These are phyloP conservation scores for Metschnikowia dekortorum DNA, from an alignment of 805 yeast species.

Conservation along the genomic window DNA sequence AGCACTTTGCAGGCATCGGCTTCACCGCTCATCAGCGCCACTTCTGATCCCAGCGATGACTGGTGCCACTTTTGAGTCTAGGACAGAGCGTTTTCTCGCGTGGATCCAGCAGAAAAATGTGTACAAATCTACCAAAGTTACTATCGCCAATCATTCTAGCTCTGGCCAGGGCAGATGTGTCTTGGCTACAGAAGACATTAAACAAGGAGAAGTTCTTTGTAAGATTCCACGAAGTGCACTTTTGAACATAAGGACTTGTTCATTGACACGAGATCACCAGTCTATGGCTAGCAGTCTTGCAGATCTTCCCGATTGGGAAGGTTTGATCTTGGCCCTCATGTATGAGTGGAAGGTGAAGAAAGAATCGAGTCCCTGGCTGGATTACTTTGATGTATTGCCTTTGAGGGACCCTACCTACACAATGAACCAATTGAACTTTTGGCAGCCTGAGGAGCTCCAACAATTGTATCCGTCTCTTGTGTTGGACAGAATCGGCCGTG, in stretches of 20 bases:
- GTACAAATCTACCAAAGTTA: conserved; percentile 51
- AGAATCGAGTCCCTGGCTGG: conserved; percentile 54
- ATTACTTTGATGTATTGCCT: conserved; percentile 74
- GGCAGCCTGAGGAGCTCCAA: conserved; percentile 61
- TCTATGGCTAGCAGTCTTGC: conserved; percentile 33
- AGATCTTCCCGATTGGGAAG: conserved; percentile 67
- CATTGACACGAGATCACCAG: conserved; percentile 32
- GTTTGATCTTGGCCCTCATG: conserved; percentile 62
- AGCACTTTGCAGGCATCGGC: conserved; percentile 1
- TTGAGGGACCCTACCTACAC: conserved; percentile 23
- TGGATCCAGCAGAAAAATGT: conserved; percentile 36
- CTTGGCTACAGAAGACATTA: conserved; percentile 58
- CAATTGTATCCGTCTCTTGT: conserved; percentile 67
- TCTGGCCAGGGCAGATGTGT: conserved; percentile 74
- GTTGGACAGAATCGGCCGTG: conserved; percentile 64
- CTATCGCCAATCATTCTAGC: conserved; percentile 55
- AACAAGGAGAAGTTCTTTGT: conserved; percentile 60
- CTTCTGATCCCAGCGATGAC: not conserved
- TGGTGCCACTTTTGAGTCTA: not conserved
- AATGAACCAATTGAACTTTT: conserved; percentile 72
- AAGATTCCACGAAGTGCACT: conserved; percentile 58
- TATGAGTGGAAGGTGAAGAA: conserved; percentile 50
- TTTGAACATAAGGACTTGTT: conserved; percentile 57
- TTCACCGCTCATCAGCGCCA: not conserved
- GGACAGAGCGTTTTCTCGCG: conserved; percentile 18